Evolutionary conservation across 805 yeast species (phyloP), one percentile per base, ranked within the genome.

Genomic region (Ogataea nonfermentans): DNA sequence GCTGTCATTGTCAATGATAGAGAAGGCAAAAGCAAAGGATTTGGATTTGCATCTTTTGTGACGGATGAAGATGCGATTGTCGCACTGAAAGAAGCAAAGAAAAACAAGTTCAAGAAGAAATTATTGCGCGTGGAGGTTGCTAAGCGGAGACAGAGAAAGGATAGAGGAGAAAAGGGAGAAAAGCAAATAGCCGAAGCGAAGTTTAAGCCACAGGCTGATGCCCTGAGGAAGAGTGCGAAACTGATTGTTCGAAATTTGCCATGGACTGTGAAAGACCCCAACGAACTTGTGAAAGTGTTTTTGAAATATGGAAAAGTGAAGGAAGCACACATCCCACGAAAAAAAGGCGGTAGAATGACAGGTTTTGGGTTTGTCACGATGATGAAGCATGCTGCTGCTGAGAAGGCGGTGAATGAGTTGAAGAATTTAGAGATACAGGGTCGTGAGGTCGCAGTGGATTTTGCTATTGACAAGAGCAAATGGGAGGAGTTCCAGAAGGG

Each of bases 331-430:
- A 87, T 93, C 50, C 99, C 99, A 32, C 78, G 86, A 55, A 87
- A 85, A 56, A 73, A 76, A 33, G 95, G 88, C 35, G 96, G 96
- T 11, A 81, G 77, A 59, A 84, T 93, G 93, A 69, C 83, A 44
- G 99, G 99, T 9, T 93, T 91, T 73, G 99, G 89, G 0, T 93
- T 93, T 62, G 89, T 93, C 8, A 84, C 93, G 1, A 84, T 93
- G 95, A 79, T 79, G 56, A 86, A 83, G 55, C 71, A 79, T 46
- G 65, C 76, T 20, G 78, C 82, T 47, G 98, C 99, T 35, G 81
- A 78, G 51, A 71, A 68, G 41, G 98, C 96, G 1, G 79, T 90
- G 24, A 85, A 85, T 52, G 88, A 74, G 24, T 70, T 80, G 15
- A 74, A 70, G 36, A 95, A 84, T 6, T 65, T 90, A 57, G 79